Conservation (phyloP, 106 monocot genomes). For the Vanilla planifolia region DNA sequence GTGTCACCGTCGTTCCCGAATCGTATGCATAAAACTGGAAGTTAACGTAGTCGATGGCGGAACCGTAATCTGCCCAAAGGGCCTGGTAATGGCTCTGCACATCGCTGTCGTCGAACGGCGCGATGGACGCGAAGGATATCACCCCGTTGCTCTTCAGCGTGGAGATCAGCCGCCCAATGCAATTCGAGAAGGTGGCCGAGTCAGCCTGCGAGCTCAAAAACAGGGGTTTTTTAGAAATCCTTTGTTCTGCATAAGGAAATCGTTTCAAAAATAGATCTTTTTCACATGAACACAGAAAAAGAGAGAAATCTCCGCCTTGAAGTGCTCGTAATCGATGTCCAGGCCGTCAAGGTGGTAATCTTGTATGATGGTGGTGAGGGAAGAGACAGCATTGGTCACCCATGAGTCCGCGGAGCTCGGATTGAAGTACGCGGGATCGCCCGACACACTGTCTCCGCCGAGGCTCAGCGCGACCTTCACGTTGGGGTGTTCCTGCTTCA, state of each 20-base stretch:
- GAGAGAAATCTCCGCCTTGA: slow-evolving; percentile 8
- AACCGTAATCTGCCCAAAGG: slow-evolving; percentile 14
- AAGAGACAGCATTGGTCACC: slow-evolving; percentile 19
- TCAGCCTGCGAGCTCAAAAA: not conserved
- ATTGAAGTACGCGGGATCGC: slow-evolving; percentile 1
- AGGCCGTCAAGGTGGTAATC: slow-evolving; percentile 19
- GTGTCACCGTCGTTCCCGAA: slow-evolving; percentile 12
- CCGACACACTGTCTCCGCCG: slow-evolving; percentile 8
- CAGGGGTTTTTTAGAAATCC: too few relatives aligned
- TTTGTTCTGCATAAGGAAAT: too few relatives aligned
- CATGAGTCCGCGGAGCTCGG: slow-evolving; percentile 17
- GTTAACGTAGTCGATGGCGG: slow-evolving; percentile 25
- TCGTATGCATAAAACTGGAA: slow-evolving; percentile 29
- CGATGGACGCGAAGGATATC: slow-evolving; percentile 15
- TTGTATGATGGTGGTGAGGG: slow-evolving; percentile 14
- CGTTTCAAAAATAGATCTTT: too few relatives aligned
- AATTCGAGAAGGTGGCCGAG: slow-evolving; percentile 9
- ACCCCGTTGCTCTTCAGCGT: not conserved
- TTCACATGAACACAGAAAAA: too few relatives aligned
- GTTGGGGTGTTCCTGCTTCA: slow-evolving; percentile 10
- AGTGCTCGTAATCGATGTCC: slow-evolving; percentile 24
- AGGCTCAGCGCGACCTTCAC: slow-evolving; percentile 22
- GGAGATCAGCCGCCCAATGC: slow-evolving; percentile 9
- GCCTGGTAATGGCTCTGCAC: slow-evolving; percentile 18
- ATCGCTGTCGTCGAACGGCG: slow-evolving; percentile 4